Base-by-base conservation (phyloP, 2,329 filamentous ascomycete species). In the Arthrobotrys musiformis region DNA sequence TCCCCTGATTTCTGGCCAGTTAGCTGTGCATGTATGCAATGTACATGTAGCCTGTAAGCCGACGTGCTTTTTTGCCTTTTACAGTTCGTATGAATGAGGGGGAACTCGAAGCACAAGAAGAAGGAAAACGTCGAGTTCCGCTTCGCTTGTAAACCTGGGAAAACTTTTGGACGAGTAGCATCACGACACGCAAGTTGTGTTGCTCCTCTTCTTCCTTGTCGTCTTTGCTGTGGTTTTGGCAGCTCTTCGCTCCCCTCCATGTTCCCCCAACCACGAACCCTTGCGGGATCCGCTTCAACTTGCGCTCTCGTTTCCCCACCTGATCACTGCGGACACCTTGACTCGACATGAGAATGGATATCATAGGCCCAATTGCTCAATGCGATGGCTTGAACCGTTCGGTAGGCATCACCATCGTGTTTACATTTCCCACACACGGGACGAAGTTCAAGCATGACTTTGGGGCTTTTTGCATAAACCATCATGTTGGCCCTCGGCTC, bases 1-100 rank as follows among this genome's bases (percentile, higher is more conserved):
- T 44, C 56, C 73, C 73, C 66, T 77, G 73, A 67, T 67, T 61
- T 70, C 63, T 70, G 42, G 73, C 73, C 73, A 77, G 73, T 77
- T 70, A 77, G 73, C 73, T 70, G 66, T 77, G 73, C 73, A 77
- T 77, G 35, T 70, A 77, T 77, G 73, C 73, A 77, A 73, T 66
- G 69, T 66, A 61, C 33, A 70, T 68, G 72, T 68, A 76, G 72
- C 37, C 52, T 77, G 73, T 77, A 77, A 70, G 73, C 66, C 64
- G 63, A 70, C 56, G 52, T 62, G 67, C 73, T 62, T 37, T 50
- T 70, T 70, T 69, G 58, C 72, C 63, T 77, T 77, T 70, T 77
- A 61, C 66, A 50, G 52, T 40, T 60, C 54, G 60, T 54, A 62
- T 52, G 33, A 58, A 44, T 50, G 52, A 69, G 66, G 73, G n/a